Evolutionary conservation across 2,329 filamentous ascomycete genomes (phyloP).

Genomic region (Fusarium napiforme): DNA sequence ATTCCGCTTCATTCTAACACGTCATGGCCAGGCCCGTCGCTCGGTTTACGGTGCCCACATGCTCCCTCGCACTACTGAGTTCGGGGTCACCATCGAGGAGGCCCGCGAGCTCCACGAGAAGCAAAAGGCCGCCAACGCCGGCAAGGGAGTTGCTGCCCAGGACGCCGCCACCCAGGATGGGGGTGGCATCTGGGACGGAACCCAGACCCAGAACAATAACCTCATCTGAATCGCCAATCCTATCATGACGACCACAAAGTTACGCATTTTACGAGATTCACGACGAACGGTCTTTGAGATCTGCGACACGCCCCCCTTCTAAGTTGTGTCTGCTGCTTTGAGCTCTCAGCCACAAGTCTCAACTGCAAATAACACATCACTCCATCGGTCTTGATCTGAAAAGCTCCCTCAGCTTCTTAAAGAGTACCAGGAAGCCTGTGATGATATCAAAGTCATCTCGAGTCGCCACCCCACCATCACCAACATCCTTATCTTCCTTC

Average conservation of each 20-base stretch:
- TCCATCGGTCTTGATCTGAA: neutral
- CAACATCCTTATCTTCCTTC: neutral
- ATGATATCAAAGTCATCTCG: conserved; percentile 59
- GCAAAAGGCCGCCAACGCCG: neutral
- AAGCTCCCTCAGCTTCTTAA: conserved; percentile 62
- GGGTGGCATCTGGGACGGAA: neutral
- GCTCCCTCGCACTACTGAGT: rapidly evolving
- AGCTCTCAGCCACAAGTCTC: neutral
- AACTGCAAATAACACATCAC: neutral
- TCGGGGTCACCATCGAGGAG: rapidly evolving
- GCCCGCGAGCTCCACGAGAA: rapidly evolving
- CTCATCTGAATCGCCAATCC: neutral
- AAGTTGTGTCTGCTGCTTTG: no score
- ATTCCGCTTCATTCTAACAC: neutral
- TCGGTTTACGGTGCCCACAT: rapidly evolving
- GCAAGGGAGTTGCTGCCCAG: neutral
- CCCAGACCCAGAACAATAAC: neutral
- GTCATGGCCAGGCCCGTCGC: neutral
- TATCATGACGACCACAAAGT: no score
- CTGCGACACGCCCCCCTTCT: neutral
- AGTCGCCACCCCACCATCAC: neutral
- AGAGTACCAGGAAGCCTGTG: conserved; percentile 61
- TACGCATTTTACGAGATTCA: neutral
- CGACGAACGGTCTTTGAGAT: neutral
- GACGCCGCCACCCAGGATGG: rapidly evolving